phyloP scores from a whole-genome alignment of 1,284 basidiomycete genomes.

The Apiotrichum mycotoxinovorans region DNA sequence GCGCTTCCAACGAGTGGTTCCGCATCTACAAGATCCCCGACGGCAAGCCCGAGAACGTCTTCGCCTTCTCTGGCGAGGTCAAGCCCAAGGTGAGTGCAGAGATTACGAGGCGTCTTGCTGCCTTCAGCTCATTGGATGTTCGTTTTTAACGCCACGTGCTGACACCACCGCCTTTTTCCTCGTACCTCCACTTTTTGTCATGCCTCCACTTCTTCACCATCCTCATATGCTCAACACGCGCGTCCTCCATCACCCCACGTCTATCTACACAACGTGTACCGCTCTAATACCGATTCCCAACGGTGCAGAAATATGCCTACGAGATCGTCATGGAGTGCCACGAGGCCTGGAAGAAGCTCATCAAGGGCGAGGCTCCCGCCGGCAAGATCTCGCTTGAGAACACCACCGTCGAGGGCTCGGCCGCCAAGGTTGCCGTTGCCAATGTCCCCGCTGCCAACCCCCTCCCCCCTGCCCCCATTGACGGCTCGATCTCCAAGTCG shows the following conservation, averaged over 20 bases:
- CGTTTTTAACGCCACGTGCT: too few species aligned
- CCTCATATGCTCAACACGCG: not conserved
- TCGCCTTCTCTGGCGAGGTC: conserved; percentile 98
- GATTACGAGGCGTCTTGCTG: too few species aligned
- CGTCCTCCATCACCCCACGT: too few species aligned
- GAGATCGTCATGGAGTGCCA: conserved; percentile 99
- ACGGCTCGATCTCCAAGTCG: conserved; percentile 69
- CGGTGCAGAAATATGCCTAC: conserved; percentile 95
- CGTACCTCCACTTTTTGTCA: not conserved
- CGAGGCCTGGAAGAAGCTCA: conserved; percentile 95
- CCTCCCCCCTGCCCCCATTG: conserved; percentile 77
- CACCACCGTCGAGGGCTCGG: conserved; percentile 66
- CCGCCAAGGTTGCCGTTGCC: conserved; percentile 64
- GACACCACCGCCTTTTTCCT: too few species aligned
- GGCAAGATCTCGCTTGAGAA: conserved; percentile 66
- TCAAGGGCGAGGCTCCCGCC: conserved; percentile 70
- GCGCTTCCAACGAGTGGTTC: conserved; percentile 97
- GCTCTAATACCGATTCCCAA: too few species aligned
- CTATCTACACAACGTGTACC: too few species aligned
- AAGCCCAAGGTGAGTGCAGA: conserved; percentile 75
- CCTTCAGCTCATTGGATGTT: not conserved
- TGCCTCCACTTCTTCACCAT: not conserved
- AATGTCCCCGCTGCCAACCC: conserved; percentile 73
- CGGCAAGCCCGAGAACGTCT: conserved; percentile 98
- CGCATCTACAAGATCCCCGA: conserved; percentile 60